Conservation (phyloP, 2,329 filamentous ascomycete genomes). For the Monosporascus sp. region DNA sequence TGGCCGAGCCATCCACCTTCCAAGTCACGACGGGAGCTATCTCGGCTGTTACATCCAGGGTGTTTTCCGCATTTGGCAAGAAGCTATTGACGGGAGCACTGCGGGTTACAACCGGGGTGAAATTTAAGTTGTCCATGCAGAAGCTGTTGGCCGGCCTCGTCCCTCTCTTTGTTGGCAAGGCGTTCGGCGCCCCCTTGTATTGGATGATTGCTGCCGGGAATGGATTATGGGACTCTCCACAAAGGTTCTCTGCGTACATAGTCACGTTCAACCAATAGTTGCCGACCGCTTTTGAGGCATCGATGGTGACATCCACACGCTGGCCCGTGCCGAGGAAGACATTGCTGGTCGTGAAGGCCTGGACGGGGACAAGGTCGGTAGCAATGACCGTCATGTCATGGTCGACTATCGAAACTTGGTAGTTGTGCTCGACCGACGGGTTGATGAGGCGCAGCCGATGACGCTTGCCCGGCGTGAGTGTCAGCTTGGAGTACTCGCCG, state of each 20-base stretch:
- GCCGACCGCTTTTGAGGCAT: constrained; percentile 28
- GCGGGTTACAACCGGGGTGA: constrained; percentile 14
- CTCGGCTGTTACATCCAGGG: constrained; percentile 9
- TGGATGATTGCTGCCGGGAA: constrained; percentile 17
- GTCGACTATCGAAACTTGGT: constrained; percentile 46
- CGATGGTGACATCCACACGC: constrained; percentile 42
- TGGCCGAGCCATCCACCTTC: constrained; percentile 15
- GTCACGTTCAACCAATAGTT: constrained; percentile 28
- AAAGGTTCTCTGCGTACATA: constrained; percentile 7
- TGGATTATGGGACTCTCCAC: constrained; percentile 11
- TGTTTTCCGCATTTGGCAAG: constrained; percentile 2
- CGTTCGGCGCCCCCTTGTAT: constrained; percentile 8
- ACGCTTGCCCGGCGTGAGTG: constrained; percentile 34
- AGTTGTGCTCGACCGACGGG: constrained; percentile 41
- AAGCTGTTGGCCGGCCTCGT: constrained; percentile 5
- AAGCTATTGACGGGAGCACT: constrained; percentile 11
- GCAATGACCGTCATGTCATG: constrained; percentile 49
- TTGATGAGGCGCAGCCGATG: constrained; percentile 47
- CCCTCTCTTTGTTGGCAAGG: constrained; percentile 12
- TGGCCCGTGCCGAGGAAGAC: constrained; percentile 46
- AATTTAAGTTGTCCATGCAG: constrained; percentile 14
- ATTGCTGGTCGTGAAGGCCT: constrained; percentile 42
- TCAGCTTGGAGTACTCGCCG: constrained; percentile 27
- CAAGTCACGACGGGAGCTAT: constrained; percentile 8
- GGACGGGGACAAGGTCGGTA: constrained; percentile 48